A percentile compares a stretch with the other conserved stretches of the same genome.
phyloP scores from a whole-genome alignment of 2,329 filamentous ascomycete genomes.

The Calonectria hawksworthii region DNA sequence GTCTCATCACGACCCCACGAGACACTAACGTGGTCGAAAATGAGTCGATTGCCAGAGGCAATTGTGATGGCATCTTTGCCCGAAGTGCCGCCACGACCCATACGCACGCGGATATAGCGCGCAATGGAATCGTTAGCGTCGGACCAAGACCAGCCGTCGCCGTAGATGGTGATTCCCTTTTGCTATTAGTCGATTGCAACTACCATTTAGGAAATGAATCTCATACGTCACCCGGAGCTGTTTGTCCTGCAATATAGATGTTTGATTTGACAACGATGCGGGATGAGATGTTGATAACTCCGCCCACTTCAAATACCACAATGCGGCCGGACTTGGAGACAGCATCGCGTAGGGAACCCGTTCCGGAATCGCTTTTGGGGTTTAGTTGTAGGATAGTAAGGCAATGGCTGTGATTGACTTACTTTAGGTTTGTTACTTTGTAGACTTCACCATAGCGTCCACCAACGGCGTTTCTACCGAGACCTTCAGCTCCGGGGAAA shows the following conservation, averaged over 20 bases:
- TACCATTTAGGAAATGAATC: not conserved
- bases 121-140: slow-evolving; percentile 67
- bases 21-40: slow-evolving; percentile 68
- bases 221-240: slow-evolving; percentile 61
- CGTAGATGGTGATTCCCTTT: slow-evolving; percentile 64
- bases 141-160: slow-evolving; percentile 67
- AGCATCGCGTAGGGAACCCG: slow-evolving; percentile 53
- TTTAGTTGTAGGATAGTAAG: not conserved
- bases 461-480: slow-evolving; percentile 44
- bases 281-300: slow-evolving; percentile 60
- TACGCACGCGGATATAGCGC: slow-evolving; percentile 68
- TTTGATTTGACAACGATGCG: slow-evolving; percentile 60
- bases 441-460: slow-evolving; percentile 53
- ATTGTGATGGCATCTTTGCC: slow-evolving; percentile 69
- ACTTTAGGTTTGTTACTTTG: slow-evolving; percentile 54
- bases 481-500: slow-evolving; percentile 55
- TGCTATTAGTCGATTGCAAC: not conserved
- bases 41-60: slow-evolving; percentile 66
- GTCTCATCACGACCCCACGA: slow-evolving; percentile 70
- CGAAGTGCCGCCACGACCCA: slow-evolving; percentile 64
- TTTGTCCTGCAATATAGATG: slow-evolving; percentile 63
- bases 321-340: slow-evolving; percentile 59
- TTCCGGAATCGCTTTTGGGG: slow-evolving; percentile 50
- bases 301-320: slow-evolving; percentile 62
- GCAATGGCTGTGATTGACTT: slow-evolving; percentile 21